A percentile compares a stretch with the other conserved stretches of the same genome.
Conservation (phyloP, 495 filamentous ascomycete species). For the Penicillium angulare region DNA sequence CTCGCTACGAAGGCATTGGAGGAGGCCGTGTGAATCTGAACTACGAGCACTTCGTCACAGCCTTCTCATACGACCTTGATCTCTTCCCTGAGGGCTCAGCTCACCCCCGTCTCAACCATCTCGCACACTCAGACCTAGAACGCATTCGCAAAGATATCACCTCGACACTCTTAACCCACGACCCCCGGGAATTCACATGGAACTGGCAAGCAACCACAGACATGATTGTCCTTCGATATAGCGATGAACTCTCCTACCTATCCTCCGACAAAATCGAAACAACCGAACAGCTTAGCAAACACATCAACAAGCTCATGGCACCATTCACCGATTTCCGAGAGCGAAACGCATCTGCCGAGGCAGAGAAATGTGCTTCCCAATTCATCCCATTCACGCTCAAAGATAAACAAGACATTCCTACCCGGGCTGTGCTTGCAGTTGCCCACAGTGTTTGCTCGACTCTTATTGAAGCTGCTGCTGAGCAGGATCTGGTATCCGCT, state of each 20-base stretch:
- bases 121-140: constrained; percentile 33
- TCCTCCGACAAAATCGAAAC: constrained; percentile 33
- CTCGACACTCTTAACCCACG: constrained; percentile 31
- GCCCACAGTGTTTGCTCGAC: constrained; percentile 49
- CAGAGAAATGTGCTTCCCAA: constrained; percentile 49
- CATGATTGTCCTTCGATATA: constrained; percentile 59
- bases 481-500: constrained; percentile 22
- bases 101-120: constrained; percentile 48
- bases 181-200: constrained; percentile 19
- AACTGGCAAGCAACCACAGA: constrained; percentile 64
- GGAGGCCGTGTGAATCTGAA: constrained; percentile 53
- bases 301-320: constrained; percentile 45
- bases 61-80: constrained; percentile 53
- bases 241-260: constrained; percentile 50
- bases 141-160: constrained; percentile 42
- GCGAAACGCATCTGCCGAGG: constrained; percentile 33
- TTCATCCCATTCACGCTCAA: constrained; percentile 34
- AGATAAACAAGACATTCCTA: constrained; percentile 19
- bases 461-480: constrained; percentile 39
- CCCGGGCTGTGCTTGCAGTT: constrained; percentile 46
- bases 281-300: constrained; percentile 33
- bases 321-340: constrained; percentile 51
- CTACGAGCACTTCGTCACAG: constrained; percentile 60
- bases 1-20: constrained; percentile 60
- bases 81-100: constrained; percentile 37